Evolutionary conservation across 2,329 filamentous ascomycete species (phyloP), one percentile per base, ranked within the genome.

Genomic region (Paracoccidioides brasiliensis): DNA sequence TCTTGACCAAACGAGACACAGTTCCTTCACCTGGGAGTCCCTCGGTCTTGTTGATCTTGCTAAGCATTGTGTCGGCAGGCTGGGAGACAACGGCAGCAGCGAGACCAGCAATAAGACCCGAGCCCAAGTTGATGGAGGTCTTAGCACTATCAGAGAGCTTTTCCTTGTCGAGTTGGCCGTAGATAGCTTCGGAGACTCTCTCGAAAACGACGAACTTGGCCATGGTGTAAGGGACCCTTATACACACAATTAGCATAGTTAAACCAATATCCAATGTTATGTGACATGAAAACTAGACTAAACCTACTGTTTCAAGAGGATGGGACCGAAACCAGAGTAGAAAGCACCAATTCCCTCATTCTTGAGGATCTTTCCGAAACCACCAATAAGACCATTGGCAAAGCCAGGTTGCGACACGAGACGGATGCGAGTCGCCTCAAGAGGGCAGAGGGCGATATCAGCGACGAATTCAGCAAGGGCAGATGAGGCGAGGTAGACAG

Each of bases 21-120:
- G 86, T 93, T 68, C 88, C 83, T 79, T 94, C 87, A 79, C 88
- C 88, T 63, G 88, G 88, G 59, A 83, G 78, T 76, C 87, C 88
- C 79, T 88, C 84, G 76, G 86, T 88, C 86, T 93, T 93, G 86
- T 94, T 94, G 80, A 94, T 93, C 83, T 91, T 93, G 77, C 82
- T 86, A 62, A 94, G 84, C 88, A 94, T 94, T 70, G 88, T 94
- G 74, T 94, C 88, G 72, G 88, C 88, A 65, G 88, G 88, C 78
- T 94, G 88, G 61, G 88, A 94, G 71, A 94, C 81, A 66, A 91
- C 72, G 70, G 88, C 88, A 66, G 88, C 88, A 67, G 88, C 88
- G 77, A 94, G 89, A 80, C 90, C 81, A 55, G 90, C 90, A 57
- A 90, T 81, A 64, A 95, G 77, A 78, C 90, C 90, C 63, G 88